phyloP scores from a whole-genome alignment of 2,329 filamentous ascomycete species.

The Calycina herbarum region DNA sequence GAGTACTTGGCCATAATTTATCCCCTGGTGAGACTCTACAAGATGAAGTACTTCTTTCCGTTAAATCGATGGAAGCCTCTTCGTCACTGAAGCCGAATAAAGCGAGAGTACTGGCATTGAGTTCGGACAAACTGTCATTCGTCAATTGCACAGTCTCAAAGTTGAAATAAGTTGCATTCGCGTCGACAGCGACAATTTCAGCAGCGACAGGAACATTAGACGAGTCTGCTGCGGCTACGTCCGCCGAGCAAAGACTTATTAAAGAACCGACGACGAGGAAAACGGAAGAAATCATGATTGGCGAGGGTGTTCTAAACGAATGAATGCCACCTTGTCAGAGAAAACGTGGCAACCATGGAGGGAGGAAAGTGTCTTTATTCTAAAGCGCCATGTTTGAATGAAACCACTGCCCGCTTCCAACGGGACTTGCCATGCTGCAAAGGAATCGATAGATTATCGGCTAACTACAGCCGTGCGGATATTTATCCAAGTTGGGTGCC shows the following conservation, averaged over 20 bases:
- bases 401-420: background rate
- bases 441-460: background rate
- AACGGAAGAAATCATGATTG: slow-evolving; percentile 4
- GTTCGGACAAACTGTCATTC: slow-evolving; percentile 20
- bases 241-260: background rate
- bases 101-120: slow-evolving; percentile 18
- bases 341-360: background rate
- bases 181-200: slow-evolving; percentile 18
- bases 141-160: slow-evolving; percentile 26
- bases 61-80: slow-evolving; percentile 35
- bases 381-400: background rate
- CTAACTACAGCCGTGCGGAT: background rate
- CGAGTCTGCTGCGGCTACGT: slow-evolving; percentile 6
- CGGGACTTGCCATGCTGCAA: background rate
- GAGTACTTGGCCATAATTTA: slow-evolving; percentile 47
- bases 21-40: slow-evolving; percentile 23
- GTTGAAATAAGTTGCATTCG: slow-evolving; percentile 13
- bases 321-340: background rate
- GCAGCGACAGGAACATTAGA: background rate
- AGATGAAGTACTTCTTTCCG: slow-evolving; percentile 21
- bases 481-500: background rate
- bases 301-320: background rate
- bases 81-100: slow-evolving; percentile 28
- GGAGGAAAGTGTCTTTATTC: background rate
- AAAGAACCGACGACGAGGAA: background rate